Evolutionary conservation across 75 land plant species (phyloP).

Genomic region (Chamaecyparis obtusa): DNA sequence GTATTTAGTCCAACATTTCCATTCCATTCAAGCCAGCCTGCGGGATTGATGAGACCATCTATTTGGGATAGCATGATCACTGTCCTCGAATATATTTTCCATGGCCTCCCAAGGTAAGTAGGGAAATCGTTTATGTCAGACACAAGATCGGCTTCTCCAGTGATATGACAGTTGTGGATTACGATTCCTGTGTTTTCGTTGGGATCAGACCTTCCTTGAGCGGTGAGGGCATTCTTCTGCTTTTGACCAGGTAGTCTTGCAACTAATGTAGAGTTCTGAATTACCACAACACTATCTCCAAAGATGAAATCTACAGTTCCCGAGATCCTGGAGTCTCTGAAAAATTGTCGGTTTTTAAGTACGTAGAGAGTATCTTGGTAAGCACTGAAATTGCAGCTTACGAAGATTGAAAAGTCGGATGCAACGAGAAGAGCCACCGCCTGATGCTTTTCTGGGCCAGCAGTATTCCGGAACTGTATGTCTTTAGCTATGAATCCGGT

Average conservation of each 20-base stretch:
- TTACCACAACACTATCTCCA: slow-evolving; percentile 38
- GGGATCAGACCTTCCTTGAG: slow-evolving; percentile 49
- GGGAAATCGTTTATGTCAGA: slow-evolving; percentile 16
- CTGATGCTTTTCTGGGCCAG: slow-evolving; percentile 73
- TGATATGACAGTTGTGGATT: slow-evolving; percentile 46
- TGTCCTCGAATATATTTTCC: slow-evolving; percentile 57
- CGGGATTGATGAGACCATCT: slow-evolving; percentile 26
- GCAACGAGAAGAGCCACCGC: slow-evolving; percentile 71
- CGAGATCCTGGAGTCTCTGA: slow-evolving; percentile 34
- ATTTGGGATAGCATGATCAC: slow-evolving; percentile 32
- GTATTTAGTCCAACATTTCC: slow-evolving; percentile 32
- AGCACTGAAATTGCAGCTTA: slow-evolving; percentile 39
- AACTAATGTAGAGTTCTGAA: slow-evolving; percentile 45
- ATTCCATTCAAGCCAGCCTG: slow-evolving; percentile 50
- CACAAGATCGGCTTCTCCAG: slow-evolving; percentile 31
- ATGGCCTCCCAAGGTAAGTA: slow-evolving; percentile 62
- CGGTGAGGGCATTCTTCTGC: slow-evolving; percentile 46
- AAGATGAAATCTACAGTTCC: slow-evolving; percentile 71
- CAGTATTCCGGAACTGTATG: slow-evolving; percentile 57
- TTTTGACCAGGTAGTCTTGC: slow-evolving; percentile 31
- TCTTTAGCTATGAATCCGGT: slow-evolving; percentile 48
- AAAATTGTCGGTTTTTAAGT: slow-evolving; percentile 48
- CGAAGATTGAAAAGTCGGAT: slow-evolving; percentile 37
- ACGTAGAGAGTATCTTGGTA: slow-evolving; percentile 73
- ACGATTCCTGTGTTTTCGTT: slow-evolving; percentile 42